A percentile compares a stretch with the other conserved stretches of the same genome.
Evolutionary conservation across 2,329 filamentous ascomycete species (phyloP).

Genomic region (Diaporthe citrichinensis): DNA sequence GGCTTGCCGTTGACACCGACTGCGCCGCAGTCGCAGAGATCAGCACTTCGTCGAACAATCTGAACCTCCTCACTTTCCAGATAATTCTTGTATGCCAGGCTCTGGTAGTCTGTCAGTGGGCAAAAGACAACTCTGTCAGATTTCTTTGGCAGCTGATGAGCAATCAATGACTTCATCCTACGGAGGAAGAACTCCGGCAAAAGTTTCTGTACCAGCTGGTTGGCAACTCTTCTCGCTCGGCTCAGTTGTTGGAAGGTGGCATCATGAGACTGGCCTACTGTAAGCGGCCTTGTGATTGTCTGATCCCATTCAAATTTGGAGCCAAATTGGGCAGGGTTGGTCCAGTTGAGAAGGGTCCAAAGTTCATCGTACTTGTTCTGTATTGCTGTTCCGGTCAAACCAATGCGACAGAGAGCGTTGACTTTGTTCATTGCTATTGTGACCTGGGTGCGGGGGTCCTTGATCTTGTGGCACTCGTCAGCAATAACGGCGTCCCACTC

Average conservation of each 20-base stretch:
- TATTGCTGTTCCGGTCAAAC: conserved; percentile 94
- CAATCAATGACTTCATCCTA: conserved; percentile 93
- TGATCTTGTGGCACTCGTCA: conserved; percentile 93
- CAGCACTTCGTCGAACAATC: conserved; percentile 76
- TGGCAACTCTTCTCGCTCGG: conserved; percentile 83
- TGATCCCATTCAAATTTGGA: conserved; percentile 81
- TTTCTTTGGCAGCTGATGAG: conserved; percentile 94
- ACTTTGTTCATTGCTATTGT: conserved; percentile 91
- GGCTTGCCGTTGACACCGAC: conserved; percentile 48
- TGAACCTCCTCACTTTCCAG: conserved; percentile 80
- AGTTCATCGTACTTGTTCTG: conserved; percentile 98
- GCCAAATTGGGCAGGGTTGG: conserved; percentile 82
- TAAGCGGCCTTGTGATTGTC: conserved; percentile 83
- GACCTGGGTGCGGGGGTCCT: conserved; percentile 81
- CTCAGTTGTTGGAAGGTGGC: conserved; percentile 88
- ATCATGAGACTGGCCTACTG: conserved; percentile 91
- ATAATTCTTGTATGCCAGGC: conserved; percentile 85
- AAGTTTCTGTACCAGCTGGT: conserved; percentile 87
- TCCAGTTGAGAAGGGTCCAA: conserved; percentile 97
- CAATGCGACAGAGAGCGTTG: conserved; percentile 92
- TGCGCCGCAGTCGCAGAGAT: conserved; percentile 79
- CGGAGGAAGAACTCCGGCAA: conserved; percentile 92
- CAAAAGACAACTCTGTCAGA: conserved; percentile 96
- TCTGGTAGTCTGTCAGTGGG: conserved; percentile 85
- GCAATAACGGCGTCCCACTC: conserved; percentile 95